Conservation (phyloP, 257 asterid species). For the Coffea eugenioides region DNA sequence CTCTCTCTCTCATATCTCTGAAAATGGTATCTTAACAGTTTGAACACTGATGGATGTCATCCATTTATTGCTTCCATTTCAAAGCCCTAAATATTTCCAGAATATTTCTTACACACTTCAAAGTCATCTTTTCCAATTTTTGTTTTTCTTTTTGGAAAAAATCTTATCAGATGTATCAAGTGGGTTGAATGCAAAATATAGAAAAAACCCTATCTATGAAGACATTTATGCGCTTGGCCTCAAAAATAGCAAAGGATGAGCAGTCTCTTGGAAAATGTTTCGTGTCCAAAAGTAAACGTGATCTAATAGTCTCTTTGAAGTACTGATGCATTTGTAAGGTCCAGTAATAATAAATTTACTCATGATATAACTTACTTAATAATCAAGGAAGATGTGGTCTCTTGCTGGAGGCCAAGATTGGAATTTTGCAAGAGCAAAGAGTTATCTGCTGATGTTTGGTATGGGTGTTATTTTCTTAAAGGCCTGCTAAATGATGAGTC, state of each 20-base stretch:
- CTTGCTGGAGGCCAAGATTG: not conserved
- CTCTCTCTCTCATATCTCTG: not conserved
- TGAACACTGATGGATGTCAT: not conserved
- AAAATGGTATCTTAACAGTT: too few relatives aligned
- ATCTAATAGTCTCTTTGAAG: not conserved
- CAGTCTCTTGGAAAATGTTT: too few relatives aligned
- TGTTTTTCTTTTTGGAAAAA: too few relatives aligned
- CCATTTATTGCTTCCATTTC: not conserved
- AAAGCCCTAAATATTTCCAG: not conserved
- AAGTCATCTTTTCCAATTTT: not conserved
- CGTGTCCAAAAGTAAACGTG: not conserved
- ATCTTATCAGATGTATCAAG: too few relatives aligned
- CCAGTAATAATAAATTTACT: not conserved
- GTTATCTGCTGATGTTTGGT: not conserved
- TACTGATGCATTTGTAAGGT: not conserved
- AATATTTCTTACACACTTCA: not conserved
- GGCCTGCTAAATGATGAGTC: too few relatives aligned
- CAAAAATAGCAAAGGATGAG: too few relatives aligned
- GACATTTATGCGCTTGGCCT: too few relatives aligned
- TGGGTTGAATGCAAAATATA: too few relatives aligned
- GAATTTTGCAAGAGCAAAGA: not conserved
- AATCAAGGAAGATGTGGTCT: not conserved
- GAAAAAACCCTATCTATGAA: too few relatives aligned
- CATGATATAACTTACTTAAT: not conserved
- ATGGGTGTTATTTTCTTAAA: too few relatives aligned